A percentile compares a stretch with the other conserved stretches of the same genome.
These are phyloP conservation scores for Hyphopichia khmerensis DNA, from an alignment of 1,139 yeast genomes.

Conservation along the genomic window DNA sequence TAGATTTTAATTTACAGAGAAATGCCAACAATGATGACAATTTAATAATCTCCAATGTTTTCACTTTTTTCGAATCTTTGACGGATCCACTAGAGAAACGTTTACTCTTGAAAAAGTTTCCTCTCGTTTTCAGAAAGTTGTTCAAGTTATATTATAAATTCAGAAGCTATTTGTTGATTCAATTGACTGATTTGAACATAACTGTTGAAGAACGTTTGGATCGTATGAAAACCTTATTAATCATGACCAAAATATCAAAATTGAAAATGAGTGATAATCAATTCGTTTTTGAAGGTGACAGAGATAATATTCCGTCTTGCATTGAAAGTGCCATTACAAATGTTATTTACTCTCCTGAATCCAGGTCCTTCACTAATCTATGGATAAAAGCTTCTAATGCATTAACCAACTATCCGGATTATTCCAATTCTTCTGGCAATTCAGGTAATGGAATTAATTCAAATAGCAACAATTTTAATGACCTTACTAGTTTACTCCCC, in stretches of 20 bases:
- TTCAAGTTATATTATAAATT: conserved; percentile 69
- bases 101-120: conserved; percentile 54
- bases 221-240: conserved; percentile 68
- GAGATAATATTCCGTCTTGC: conserved; percentile 71
- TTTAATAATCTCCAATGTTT: conserved; percentile 66
- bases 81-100: conserved; percentile 42
- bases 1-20: conserved; percentile 53
- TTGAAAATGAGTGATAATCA: conserved; percentile 69
- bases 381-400: conserved; percentile 60
- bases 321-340: conserved; percentile 78
- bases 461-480: conserved; percentile 24
- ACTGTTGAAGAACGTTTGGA: conserved; percentile 61
- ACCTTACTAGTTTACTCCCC: conserved; percentile 39
- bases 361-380: conserved; percentile 61
- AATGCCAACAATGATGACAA: conserved; percentile 50
- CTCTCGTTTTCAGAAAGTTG: conserved; percentile 66
- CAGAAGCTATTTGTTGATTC: conserved; percentile 61
- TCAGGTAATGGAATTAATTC: conserved; percentile 4
- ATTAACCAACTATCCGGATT: conserved; percentile 11
- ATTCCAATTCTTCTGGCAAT: conserved; percentile 28
- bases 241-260: conserved; percentile 64
- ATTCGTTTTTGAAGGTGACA: conserved; percentile 48
- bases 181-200: conserved; percentile 61
- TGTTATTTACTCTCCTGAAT: conserved; percentile 78
- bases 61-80: conserved; percentile 64